phyloP scores from a whole-genome alignment of 768 basidiomycete species.

The Boletus subcaerulescens region DNA sequence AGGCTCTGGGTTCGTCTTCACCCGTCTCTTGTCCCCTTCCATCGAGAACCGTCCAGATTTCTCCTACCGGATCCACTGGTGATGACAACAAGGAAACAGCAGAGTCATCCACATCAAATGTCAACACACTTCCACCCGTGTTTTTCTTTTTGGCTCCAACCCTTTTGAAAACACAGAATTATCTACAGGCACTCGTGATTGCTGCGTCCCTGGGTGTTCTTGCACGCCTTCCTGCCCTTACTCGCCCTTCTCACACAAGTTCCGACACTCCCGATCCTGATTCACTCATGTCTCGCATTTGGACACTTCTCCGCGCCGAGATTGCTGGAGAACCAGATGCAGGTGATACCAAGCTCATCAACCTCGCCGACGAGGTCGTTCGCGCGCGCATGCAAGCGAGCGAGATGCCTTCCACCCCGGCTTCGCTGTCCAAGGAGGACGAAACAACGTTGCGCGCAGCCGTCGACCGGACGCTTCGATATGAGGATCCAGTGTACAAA shows the following conservation, averaged over 20 bases:
- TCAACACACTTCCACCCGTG: conserved; percentile 60
- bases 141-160: conserved; percentile 58
- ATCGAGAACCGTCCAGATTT: conserved; percentile 11
- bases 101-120: background rate
- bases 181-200: conserved; percentile 67
- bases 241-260: conserved; percentile 4
- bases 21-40: conserved; percentile 38
- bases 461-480: conserved; percentile 60
- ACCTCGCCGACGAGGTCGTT: conserved; percentile 73
- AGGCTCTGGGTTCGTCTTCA: conserved; percentile 42
- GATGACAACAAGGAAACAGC: background rate
- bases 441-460: conserved; percentile 54
- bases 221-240: conserved; percentile 38
- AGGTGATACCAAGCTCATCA: conserved; percentile 52
- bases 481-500: conserved; percentile 62
- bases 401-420: background rate
- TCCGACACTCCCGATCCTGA: conserved; percentile 9
- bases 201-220: conserved; percentile 59
- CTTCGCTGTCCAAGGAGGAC: conserved; percentile 36
- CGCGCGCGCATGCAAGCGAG: conserved; percentile 41
- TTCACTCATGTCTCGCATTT: conserved; percentile 58
- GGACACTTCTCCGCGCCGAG: conserved; percentile 61
- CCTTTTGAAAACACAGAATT: conserved; percentile 62
- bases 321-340: conserved; percentile 38
- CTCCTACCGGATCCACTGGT: background rate